A percentile compares a stretch with the other conserved stretches of the same genome.
These are phyloP conservation scores for Scheffersomyces illinoinensis DNA, from an alignment of 1,139 yeast genomes.

Conservation along the genomic window DNA sequence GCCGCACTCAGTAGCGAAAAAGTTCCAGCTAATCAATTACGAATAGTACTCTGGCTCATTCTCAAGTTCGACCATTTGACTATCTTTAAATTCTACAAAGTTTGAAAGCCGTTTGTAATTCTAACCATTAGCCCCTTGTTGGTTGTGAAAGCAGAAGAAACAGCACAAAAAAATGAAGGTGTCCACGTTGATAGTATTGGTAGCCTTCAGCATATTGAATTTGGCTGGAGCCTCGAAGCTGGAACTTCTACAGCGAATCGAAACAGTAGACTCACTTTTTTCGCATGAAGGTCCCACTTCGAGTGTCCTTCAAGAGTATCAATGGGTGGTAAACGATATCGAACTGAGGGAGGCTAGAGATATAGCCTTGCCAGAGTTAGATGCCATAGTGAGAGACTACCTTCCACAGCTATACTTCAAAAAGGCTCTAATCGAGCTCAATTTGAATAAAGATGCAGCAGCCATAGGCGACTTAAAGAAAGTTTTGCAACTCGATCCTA, in stretches of 20 bases:
- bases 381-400: constrained; percentile 4
- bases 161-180: background rate
- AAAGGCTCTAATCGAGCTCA: constrained; percentile 54
- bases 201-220: background rate
- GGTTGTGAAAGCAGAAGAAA: background rate
- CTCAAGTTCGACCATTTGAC: background rate
- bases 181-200: background rate
- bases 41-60: background rate
- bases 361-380: constrained; percentile 1
- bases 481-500: constrained; percentile 42
- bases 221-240: background rate
- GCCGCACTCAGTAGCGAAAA: background rate
- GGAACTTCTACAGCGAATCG: background rate
- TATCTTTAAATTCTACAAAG: background rate
- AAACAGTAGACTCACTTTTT: constrained; percentile 10
- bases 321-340: constrained; percentile 17
- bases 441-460: constrained; percentile 44
- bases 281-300: constrained; percentile 27
- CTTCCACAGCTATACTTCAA: constrained; percentile 47
- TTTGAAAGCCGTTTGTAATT: background rate
- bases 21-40: background rate
- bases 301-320: constrained; percentile 25
- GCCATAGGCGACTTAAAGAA: constrained; percentile 50
- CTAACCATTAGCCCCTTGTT: background rate
- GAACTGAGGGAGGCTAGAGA: constrained; percentile 3